Evolutionary conservation across 2,329 filamentous ascomycete species (phyloP), one percentile per base, ranked within the genome.

Genomic region (Fusarium drepaniforme): DNA sequence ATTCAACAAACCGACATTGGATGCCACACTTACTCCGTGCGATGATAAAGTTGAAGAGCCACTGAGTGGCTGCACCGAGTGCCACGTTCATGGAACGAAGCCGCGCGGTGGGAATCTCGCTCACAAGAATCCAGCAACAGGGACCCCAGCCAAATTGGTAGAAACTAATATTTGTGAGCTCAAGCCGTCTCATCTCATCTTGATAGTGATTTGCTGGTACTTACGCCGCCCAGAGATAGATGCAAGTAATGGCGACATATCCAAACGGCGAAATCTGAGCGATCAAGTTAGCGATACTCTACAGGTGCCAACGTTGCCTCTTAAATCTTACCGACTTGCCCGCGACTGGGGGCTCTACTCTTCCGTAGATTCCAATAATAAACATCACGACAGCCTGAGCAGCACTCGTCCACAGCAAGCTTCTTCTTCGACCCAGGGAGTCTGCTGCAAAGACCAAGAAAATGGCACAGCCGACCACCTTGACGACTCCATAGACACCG

Each of bases 401-500:
- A 46, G 42, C 42, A 23, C 42, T 46, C 21, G 42, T 46, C 42
- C 42, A 46, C 23, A 93, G 84, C 21, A 93, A 84, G 73, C 88
- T 85, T 71, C 80, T 81, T 23, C 91, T 84, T 62, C 93, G 88
- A 25, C 92, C 93, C 2, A 94, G 88, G 2, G 90, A 91, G 80
- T 94, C 93, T 66, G 90, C 91, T 12, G 90, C 88, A 75, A 93
- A 91, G 74, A 92, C 79, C 23, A 94, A 85, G 84, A 94, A 94
- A 63, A 87, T 80, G 9, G 88, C 86, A 78, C 91, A 93, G 49
- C 89, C 88, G 13, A 86, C 83, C 83, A 92, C 90, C 81, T 94
- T 94, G 66, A 93, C 90, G 64, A 94, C 87, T 25, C 92, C 92
- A 79, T 94, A 94, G 75, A 94, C 88, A 33, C 93, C 92, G 0